Conservation (phyloP, 2,329 filamentous ascomycete species). For the Iodosphaeria phyllophila region DNA sequence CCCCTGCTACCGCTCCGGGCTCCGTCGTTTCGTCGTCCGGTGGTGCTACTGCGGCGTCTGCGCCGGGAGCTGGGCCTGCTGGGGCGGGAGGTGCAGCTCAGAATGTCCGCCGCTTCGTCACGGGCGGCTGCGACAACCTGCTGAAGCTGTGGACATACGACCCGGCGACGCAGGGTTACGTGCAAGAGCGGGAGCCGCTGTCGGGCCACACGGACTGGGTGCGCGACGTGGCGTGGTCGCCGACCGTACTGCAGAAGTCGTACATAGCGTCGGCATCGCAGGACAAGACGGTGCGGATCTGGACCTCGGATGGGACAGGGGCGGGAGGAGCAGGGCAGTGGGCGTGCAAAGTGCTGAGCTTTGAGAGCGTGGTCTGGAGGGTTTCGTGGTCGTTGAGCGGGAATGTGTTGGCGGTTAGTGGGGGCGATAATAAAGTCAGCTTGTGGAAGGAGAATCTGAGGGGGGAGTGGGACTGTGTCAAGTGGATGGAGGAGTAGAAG, state of each 20-base stretch:
- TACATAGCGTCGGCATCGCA: conserved; percentile 94
- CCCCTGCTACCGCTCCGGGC: conserved; percentile 67
- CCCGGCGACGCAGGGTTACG: conserved; percentile 38
- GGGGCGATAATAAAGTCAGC: conserved; percentile 89
- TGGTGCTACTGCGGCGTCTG: conserved; percentile 32
- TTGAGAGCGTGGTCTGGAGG: conserved; percentile 82
- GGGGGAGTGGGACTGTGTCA: conserved; percentile 93
- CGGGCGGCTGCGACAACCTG: conserved; percentile 81
- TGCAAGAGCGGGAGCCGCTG: conserved; percentile 44
- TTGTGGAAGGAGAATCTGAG: conserved; percentile 97
- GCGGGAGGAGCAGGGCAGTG: conserved; percentile 51
- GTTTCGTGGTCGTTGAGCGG: conserved; percentile 97
- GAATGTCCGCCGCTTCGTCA: conserved; percentile 79
- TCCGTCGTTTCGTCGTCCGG: conserved; percentile 68
- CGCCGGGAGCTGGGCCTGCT: conserved; percentile 35
- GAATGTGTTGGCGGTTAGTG: conserved; percentile 86
- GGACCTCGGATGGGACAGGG: conserved; percentile 58
- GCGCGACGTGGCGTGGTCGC: conserved; percentile 90
- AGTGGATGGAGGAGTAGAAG: conserved; percentile 82
- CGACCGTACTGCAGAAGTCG: conserved; percentile 82
- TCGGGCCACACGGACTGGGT: conserved; percentile 90
- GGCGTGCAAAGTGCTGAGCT: conserved; percentile 69
- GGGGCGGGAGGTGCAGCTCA: too few species aligned
- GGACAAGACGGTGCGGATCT: conserved; percentile 94
- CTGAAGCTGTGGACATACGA: conserved; percentile 89